Evolutionary conservation across 192 early-diverging fungal species (phyloP).

Genomic region (Thamnidium elegans): DNA sequence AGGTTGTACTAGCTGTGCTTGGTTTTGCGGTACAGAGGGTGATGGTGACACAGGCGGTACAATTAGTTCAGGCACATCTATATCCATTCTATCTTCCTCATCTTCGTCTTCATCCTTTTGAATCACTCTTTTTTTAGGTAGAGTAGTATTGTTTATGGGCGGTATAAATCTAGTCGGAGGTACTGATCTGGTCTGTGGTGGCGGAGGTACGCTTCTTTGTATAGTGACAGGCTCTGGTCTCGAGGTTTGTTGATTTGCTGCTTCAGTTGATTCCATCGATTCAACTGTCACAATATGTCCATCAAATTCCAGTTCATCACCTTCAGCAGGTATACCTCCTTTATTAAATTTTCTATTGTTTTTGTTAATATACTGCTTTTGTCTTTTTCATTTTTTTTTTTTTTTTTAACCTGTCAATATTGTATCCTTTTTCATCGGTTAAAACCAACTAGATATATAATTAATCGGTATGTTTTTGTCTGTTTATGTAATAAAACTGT

Average conservation of each 20-base stretch:
- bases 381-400: background rate
- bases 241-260: background rate
- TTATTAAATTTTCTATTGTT: slow-evolving; percentile 19
- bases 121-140: slow-evolving; percentile 1
- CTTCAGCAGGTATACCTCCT: slow-evolving; percentile 15
- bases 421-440: slow-evolving; percentile 41
- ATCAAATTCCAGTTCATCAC: slow-evolving; percentile 55
- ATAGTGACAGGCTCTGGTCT: no score
- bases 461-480: background rate
- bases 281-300: slow-evolving; percentile 46
- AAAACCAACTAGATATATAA: slow-evolving; percentile 36
- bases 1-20: background rate
- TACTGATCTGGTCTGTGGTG: no score
- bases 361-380: background rate
- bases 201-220: no score
- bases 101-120: background rate
- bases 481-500: background rate
- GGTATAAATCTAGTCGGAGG: no score
- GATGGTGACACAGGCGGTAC: background rate
- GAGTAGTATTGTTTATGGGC: no score
- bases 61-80: background rate
- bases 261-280: slow-evolving; percentile 11
- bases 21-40: background rate
- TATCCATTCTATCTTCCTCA: background rate
- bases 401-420: slow-evolving; percentile 40